Conservation (phyloP, 139 green algal species). For the Edaphochlamys debaryana region DNA sequence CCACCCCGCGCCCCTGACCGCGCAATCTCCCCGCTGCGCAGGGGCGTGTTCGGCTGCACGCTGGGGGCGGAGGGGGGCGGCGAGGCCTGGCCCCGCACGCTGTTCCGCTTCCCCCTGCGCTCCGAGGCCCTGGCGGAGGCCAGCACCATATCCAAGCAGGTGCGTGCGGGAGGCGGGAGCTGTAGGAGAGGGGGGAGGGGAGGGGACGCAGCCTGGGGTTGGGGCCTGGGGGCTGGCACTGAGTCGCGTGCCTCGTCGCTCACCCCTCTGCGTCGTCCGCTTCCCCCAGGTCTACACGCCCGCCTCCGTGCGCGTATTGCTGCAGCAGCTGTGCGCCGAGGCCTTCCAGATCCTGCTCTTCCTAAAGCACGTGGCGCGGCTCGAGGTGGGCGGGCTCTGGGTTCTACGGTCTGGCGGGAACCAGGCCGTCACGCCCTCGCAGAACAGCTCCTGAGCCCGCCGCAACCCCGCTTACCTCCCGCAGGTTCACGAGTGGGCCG, state of each 20-base stretch:
- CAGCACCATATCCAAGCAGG: conserved; percentile 78
- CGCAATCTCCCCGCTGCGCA: no score
- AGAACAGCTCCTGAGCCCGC: no score
- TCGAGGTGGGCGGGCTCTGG: conserved; percentile 60
- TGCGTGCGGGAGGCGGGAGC: background rate
- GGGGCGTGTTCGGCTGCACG: conserved; percentile 45
- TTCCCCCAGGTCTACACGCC: conserved; percentile 65
- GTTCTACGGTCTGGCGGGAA: no score
- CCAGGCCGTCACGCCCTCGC: no score
- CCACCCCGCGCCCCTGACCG: no score
- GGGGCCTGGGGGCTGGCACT: no score
- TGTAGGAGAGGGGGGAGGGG: background rate
- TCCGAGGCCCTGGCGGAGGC: conserved; percentile 52
- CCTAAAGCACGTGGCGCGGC: conserved; percentile 61
- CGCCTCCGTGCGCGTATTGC: conserved; percentile 57
- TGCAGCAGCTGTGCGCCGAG: conserved; percentile 67
- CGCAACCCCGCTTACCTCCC: background rate
- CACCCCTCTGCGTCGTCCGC: no score
- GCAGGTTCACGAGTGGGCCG: conserved; percentile 26
- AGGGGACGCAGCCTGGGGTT: no score
- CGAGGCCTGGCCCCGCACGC: conserved; percentile 62
- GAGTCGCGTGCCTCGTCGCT: no score
- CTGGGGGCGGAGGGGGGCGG: background rate
- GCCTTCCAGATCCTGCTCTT: conserved; percentile 70
- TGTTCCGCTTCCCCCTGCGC: conserved; percentile 82